Evolutionary conservation across 1,284 basidiomycete species (phyloP), one percentile per base, ranked within the genome.

Genomic region (Cryptococcus sp.): DNA sequence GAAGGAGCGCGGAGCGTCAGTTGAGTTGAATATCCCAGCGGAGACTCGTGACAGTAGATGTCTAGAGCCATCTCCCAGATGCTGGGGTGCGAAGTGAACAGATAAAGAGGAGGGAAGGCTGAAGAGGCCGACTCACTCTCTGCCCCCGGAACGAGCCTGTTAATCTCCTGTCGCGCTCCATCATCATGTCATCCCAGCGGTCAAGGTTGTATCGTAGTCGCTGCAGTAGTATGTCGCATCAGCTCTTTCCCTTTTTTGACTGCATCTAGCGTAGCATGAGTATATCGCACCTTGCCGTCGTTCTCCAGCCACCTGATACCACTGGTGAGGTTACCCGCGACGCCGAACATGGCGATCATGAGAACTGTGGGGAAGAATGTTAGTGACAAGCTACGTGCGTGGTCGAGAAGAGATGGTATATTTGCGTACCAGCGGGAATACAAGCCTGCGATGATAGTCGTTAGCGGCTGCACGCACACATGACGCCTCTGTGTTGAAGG

Each of bases 101-200:
- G n/a, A 23, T 1, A 18, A 57, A 42, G 36, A 52, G 51, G 24
- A 47, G 53, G 44, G 23, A 3, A 38, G 24, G 20, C 7, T 13
- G 23, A 23, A 40, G 53, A 50, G 24, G 42, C 53, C 11, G 12
- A 66, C 88, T 72, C 73, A 93, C 92, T 75, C 82, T 81, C 77
- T 96, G 92, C 51, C 91, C 91, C 66, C 93, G 83, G 68, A 79
- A 71, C 71, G 89, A 88, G 18, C 93, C 93, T n/a, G 92, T 95
- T 73, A 97, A 77, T 65, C 89, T 81, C 71, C 83, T 81, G 79
- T 97, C 93, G 57, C 92, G 81, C 70, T 87, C 84, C 87, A 95
- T 91, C 91, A 97, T 91, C 88, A 91, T 90, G 54, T 88, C 82
- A 63, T 97, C 92, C 91, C 91, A 96, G 35, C 82, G 78, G 70